Percentiles rank a stretch among this genome's conserved stretches.
These are phyloP conservation scores for Pyrenula aspistea DNA, from an alignment of 495 filamentous ascomycete genomes.

Conservation along the genomic window DNA sequence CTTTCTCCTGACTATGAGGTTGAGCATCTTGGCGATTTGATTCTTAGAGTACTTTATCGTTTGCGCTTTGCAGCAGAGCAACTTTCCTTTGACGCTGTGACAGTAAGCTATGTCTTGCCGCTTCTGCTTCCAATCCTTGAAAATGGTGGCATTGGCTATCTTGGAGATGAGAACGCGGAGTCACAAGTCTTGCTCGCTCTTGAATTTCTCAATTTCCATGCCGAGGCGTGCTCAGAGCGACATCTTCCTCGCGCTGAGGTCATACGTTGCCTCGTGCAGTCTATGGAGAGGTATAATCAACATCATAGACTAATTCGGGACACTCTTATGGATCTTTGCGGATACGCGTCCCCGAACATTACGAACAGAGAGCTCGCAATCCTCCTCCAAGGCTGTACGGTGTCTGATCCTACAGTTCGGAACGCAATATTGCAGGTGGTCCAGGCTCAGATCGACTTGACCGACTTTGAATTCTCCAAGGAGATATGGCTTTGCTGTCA, in stretches of 20 bases:
- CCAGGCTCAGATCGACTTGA: constrained; percentile 81
- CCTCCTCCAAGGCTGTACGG: constrained; percentile 62
- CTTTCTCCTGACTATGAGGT: constrained; percentile 57
- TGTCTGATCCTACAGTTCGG: constrained; percentile 65
- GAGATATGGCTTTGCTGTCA: constrained; percentile 91
- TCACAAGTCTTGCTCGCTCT: constrained; percentile 78
- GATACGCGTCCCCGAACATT: constrained; percentile 69
- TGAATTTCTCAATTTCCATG: constrained; percentile 85
- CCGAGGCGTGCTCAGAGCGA: constrained; percentile 55
- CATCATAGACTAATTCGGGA: constrained; percentile 94
- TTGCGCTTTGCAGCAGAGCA: constrained; percentile 85
- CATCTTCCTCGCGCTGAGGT: constrained; percentile 66
- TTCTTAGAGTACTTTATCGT: constrained; percentile 83
- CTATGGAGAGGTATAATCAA: constrained; percentile 81
- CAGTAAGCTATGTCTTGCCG: constrained; percentile 77
- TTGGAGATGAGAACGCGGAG: constrained; percentile 62
- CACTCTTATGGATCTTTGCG: constrained; percentile 70
- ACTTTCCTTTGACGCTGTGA: constrained; percentile 74
- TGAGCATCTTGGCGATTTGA: constrained; percentile 73
- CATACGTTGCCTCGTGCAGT: constrained; percentile 52
- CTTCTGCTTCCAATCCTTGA: constrained; percentile 63
- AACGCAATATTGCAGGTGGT: constrained; percentile 86
- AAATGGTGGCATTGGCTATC: constrained; percentile 63
- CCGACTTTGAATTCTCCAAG: constrained; percentile 68
- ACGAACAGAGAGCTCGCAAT: constrained; percentile 52